Conservation (phyloP, 306 rosid species). For the Lupinus albus region DNA sequence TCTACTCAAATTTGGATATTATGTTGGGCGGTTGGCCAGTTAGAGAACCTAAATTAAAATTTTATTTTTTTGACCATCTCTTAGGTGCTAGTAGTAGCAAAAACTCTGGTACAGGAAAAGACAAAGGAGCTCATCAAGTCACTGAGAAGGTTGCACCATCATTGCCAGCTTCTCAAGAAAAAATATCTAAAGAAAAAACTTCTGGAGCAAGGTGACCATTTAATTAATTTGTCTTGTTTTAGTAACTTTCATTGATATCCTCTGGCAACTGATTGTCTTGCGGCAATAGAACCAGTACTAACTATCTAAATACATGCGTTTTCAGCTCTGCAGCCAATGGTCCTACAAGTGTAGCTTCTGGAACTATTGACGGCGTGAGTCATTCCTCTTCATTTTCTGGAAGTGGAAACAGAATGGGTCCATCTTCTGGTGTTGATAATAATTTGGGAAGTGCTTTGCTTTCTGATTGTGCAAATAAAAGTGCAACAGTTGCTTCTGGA, state of each 20-base stretch:
- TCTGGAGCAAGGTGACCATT: conserved; percentile 58
- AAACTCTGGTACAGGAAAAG: conserved; percentile 64
- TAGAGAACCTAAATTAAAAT: conserved; percentile 33
- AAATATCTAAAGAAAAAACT: conserved; percentile 59
- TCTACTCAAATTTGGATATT: conserved; percentile 20
- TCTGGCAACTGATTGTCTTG: conserved; percentile 2
- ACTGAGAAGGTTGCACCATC: conserved; percentile 60
- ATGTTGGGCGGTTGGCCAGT: conserved; percentile 19
- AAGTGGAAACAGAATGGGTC: conserved; percentile 50
- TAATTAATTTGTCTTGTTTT: conserved; percentile 16
- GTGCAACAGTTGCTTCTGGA: conserved; percentile 42
- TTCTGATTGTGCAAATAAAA: conserved; percentile 52
- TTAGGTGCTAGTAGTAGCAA: conserved; percentile 78
- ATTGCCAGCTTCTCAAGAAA: conserved; percentile 61
- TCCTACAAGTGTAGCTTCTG: conserved; percentile 52
- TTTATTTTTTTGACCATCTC: conserved; percentile 41
- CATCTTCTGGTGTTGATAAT: conserved; percentile 49
- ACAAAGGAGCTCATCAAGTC: conserved; percentile 65
- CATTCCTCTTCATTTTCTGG: conserved; percentile 47
- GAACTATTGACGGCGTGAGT: conserved; percentile 45
- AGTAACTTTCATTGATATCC: conserved; percentile 1
- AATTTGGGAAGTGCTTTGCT: conserved; percentile 49
- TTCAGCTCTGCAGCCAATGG: conserved; percentile 73
- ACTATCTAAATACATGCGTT: conserved; percentile 31
- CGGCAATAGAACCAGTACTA: not conserved